Evolutionary conservation across 176 grass and related monocot genomes (phyloP).

Genomic region (Cenchrus purpureus): DNA sequence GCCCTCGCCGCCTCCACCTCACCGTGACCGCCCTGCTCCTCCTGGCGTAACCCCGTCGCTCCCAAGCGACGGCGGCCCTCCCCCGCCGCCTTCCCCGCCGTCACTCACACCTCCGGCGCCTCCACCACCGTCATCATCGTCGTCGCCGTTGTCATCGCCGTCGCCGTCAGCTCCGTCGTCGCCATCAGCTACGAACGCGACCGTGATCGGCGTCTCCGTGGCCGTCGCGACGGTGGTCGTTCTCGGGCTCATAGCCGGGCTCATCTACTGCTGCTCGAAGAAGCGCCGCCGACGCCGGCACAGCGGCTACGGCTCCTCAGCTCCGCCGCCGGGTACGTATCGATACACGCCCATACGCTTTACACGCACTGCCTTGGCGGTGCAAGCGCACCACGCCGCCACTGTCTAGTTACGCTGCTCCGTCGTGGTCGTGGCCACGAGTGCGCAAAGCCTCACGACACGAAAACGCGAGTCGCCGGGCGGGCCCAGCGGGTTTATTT

Average conservation of each 20-base stretch:
- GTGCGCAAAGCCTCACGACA: too few relatives aligned
- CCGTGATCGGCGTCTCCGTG: slow-evolving; percentile 46
- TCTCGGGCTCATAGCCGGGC: slow-evolving; percentile 41
- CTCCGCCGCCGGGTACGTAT: slow-evolving; percentile 33
- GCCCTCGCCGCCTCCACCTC: background rate
- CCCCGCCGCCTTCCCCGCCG: background rate
- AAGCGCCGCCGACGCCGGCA: slow-evolving; percentile 30
- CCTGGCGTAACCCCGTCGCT: background rate
- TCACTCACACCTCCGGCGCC: background rate
- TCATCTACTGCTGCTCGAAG: slow-evolving; percentile 38
- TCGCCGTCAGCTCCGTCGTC: background rate
- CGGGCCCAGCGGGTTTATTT: background rate
- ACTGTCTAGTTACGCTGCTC: background rate
- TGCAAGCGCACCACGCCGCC: slow-evolving; percentile 15
- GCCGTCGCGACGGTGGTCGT: slow-evolving; percentile 20
- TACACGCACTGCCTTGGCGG: background rate
- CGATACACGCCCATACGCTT: background rate
- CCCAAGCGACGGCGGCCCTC: background rate
- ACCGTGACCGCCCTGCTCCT: background rate
- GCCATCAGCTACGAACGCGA: background rate
- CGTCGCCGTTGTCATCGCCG: background rate
- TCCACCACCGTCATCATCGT: background rate
- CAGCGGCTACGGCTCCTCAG: background rate
- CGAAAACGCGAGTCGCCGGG: background rate
- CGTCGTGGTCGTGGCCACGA: background rate